Percentiles rank a stretch among this genome's conserved stretches.
Evolutionary conservation across 768 basidiomycete species (phyloP).

Genomic region (Zangia roseola): DNA sequence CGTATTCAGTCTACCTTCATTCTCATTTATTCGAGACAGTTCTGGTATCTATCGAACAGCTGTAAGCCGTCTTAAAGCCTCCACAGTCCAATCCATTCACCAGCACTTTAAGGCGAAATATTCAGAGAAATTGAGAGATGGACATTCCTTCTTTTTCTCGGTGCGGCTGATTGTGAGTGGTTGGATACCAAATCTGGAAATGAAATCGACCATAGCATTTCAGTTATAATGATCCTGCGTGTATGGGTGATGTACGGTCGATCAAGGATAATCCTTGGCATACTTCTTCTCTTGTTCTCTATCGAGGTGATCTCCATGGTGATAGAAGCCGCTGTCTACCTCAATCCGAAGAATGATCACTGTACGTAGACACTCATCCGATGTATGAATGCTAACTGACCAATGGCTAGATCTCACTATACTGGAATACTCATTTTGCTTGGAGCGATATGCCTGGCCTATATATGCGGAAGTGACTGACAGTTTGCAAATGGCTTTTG

Average conservation of each 20-base stretch:
- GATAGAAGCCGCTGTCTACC: not conserved
- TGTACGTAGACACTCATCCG: too few species aligned
- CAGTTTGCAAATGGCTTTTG: too few species aligned
- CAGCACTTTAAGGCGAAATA: not conserved
- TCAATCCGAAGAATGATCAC: not conserved
- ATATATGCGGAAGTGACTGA: too few species aligned
- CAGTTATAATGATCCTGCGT: conserved; percentile 4
- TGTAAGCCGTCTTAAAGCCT: not conserved
- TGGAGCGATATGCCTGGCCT: too few species aligned
- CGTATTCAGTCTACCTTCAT: not conserved
- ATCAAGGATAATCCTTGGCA: conserved; percentile 5
- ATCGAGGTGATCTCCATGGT: not conserved
- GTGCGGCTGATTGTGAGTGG: conserved; percentile 4
- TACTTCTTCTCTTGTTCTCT: not conserved
- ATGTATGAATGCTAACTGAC: too few species aligned
- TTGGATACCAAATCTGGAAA: too few species aligned
- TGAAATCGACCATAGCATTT: not conserved
- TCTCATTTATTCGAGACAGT: too few species aligned
- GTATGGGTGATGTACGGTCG: conserved; percentile 13
- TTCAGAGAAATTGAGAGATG: not conserved
- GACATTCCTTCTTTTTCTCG: not conserved
- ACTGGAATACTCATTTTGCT: too few species aligned
- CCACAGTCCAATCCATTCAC: not conserved
- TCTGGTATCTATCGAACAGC: not conserved
- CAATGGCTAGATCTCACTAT: too few species aligned